Evolutionary conservation across 2,329 filamentous ascomycete species (phyloP), one percentile per base, ranked within the genome.

Genomic region (Nemania sp.): DNA sequence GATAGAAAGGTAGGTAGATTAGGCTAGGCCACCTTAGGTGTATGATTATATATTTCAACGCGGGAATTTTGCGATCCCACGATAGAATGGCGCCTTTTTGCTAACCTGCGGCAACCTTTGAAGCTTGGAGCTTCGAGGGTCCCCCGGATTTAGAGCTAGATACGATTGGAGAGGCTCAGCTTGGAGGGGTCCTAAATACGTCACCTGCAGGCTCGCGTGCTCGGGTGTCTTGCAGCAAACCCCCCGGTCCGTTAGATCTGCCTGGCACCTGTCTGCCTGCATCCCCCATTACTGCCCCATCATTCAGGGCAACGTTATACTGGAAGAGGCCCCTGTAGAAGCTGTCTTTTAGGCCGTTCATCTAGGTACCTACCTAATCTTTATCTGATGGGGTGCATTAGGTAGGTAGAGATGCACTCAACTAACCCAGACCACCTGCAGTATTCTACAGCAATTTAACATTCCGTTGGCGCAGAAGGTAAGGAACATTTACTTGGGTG

Each of bases 11-110:
- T n/a, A n/a, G n/a, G n/a, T n/a, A n/a, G n/a, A n/a, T n/a, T n/a
- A n/a, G n/a, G n/a, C n/a, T n/a, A n/a, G n/a, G 26, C 24, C 49
- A 56, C 41, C 43, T 52, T 24, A 26, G 20, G 18, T 24, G 8
- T 60, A n/a, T 54, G n/a, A 11, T 15, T 15, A 11, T 10, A 10
- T 59, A 29, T 35, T 22, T 41, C 13, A 7, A 3, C 35, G 53
- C 54, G 58, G 54, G 24, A 41, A 69, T 69, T 64, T 57, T 61
- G 67, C 60, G 64, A 64, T 69, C n/a, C 51, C 15, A 29, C 47
- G 59, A 45, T 35, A 47, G n/a, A 57, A 64, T 69, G 64, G 67
- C 67, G 67, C 53, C 63, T 67, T 69, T 41, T 55, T 5, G 49
- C n/a, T 55, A 15, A 22, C 13, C 61, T n/a, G 5, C n/a, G n/a